A percentile compares a stretch with the other conserved stretches of the same genome.
phyloP scores from a whole-genome alignment of 805 yeast genomes.

The Jamesozyma jinghongensis region DNA sequence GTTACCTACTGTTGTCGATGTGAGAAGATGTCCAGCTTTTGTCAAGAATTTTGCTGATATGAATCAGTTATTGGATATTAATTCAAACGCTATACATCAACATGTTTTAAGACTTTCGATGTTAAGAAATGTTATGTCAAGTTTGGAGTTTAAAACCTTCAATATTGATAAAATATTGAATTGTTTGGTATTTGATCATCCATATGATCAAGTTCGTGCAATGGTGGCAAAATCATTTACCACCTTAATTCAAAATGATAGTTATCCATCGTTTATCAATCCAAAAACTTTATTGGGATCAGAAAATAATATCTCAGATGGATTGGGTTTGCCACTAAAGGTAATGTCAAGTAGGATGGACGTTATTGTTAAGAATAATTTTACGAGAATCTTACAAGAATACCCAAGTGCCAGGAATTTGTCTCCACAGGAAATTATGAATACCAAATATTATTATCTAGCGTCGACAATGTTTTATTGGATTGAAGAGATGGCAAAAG shows the following conservation, averaged over 20 bases:
- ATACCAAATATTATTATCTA: constrained; percentile 52
- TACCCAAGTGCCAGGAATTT: constrained; percentile 28
- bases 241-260: constrained; percentile 20
- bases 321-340: constrained; percentile 32
- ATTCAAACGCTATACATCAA: constrained; percentile 53
- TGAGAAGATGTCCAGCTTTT: constrained; percentile 54
- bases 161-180: constrained; percentile 38
- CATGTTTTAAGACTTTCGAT: constrained; percentile 51
- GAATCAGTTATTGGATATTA: constrained; percentile 33
- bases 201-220: constrained; percentile 63
- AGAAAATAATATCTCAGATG: constrained; percentile 13
- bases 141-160: constrained; percentile 49
- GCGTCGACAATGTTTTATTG: constrained; percentile 58
- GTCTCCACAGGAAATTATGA: constrained; percentile 47
- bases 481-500: constrained; percentile 43
- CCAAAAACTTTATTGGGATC: constrained; percentile 9
- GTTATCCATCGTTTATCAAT: constrained; percentile 17
- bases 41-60: constrained; percentile 39
- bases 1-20: constrained; percentile 56
- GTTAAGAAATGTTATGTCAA: constrained; percentile 40
- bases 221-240: constrained; percentile 53
- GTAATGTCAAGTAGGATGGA: constrained; percentile 28
- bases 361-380: constrained; percentile 34
- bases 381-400: constrained; percentile 37
- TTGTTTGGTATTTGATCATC: constrained; percentile 44